Evolutionary conservation across 164 flowering plant genomes (phyloP), one percentile per base, ranked within the genome.

Genomic region (Brasenia schreberi): DNA sequence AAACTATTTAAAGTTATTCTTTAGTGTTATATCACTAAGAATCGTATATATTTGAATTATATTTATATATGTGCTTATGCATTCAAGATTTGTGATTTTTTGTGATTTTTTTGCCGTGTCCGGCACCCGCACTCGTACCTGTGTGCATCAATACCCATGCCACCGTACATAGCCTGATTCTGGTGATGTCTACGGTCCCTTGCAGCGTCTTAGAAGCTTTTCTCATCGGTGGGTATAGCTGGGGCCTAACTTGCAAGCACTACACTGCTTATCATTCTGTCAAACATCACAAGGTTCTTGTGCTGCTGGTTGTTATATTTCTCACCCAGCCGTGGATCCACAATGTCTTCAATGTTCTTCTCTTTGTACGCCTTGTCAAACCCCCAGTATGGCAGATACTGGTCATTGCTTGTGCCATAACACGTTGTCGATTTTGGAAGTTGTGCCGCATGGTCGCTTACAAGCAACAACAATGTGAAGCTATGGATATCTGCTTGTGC

Each of bases 181-280:
- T 23, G 27, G 7, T 45, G 68, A 90, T 90, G 77, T 87, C 93
- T 69, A 90, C 83, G 3, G 89, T 77, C 56, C 96, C 93, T 72
- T 87, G 88, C 56, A 87, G 68, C 96, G 87, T 87, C 86, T 90
- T 90, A 3, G 88, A 88, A 62, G 86, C 96, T 73, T 85, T 87
- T 62, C 96, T 91, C 96, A 87, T 87, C 1, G 96, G 81, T 2
- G 96, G 96, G 72, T 92, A 76, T 74, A 65, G 59, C 71, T 90
- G 93, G 2, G 88, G 82, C 62, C 81, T 69, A 65, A 83, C 88
- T 63, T 87, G 93, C 7, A 87, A 76, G 77, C 91, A 86, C 93
- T 93, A 90, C 85, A 90, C 83, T 4, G 96, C 93, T 84, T 87
- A 64, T 87, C 93, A 87, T 87, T 45, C 96, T 78, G 65, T 83